Evolutionary conservation across 352 stramenopile genomes (phyloP).

Genomic region (Phytopythium chamaehyphon): DNA sequence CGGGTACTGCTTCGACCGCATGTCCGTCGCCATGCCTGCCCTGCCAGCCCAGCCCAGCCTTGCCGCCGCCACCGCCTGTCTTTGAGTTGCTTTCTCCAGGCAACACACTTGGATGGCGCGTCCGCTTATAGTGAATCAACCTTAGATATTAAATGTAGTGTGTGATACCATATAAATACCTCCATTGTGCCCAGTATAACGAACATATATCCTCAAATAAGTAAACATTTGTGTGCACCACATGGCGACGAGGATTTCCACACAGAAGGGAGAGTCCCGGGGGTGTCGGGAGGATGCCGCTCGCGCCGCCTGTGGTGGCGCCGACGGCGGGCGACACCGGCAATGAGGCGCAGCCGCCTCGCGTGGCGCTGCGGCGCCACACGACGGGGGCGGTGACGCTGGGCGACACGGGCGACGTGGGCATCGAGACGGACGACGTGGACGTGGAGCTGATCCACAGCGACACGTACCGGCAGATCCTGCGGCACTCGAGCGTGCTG

Average conservation of each 20-base stretch:
- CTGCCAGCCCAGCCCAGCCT: no score
- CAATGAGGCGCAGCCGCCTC: conserved; percentile 19
- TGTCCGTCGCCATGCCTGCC: conserved; percentile 24
- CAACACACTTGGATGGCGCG: no score
- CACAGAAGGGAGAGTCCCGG: no score
- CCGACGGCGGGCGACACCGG: not conserved
- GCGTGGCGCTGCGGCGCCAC: conserved; percentile 62
- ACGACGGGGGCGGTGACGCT: conserved; percentile 82
- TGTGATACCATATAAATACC: no score
- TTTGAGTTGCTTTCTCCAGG: no score
- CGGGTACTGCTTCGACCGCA: conserved; percentile 64
- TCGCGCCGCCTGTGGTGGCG: conserved; percentile 9
- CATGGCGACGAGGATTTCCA: no score
- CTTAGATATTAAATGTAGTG: no score
- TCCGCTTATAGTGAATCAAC: no score
- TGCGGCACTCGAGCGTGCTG: conserved; percentile 75
- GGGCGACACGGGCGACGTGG: conserved; percentile 69
- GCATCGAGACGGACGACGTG: conserved; percentile 77
- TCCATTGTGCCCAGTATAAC: no score
- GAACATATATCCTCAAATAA: no score
- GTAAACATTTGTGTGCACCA: not conserved
- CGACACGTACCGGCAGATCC: conserved; percentile 63
- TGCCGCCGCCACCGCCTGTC: not conserved
- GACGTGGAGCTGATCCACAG: conserved; percentile 70
- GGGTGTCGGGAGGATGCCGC: not conserved